phyloP scores from a whole-genome alignment of 805 yeast genomes.

The Candida pseudofarinosa region DNA sequence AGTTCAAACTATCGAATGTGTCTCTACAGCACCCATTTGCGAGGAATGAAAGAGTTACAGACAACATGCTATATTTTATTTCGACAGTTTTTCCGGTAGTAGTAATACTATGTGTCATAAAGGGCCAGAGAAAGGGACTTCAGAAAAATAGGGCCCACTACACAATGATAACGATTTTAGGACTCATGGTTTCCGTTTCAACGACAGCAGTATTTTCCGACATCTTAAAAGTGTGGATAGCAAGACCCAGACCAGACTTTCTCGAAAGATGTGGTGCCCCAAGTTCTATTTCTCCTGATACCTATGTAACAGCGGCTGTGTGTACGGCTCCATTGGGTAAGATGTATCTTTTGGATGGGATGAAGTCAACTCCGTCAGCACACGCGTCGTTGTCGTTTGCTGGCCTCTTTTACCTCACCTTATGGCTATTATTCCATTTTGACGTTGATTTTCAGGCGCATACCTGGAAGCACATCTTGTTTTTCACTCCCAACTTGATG shows the following conservation, averaged over 20 bases:
- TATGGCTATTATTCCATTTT: constrained; percentile 31
- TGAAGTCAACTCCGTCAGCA: constrained; percentile 41
- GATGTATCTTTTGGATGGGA: constrained; percentile 28
- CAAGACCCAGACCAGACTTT: constrained; percentile 43
- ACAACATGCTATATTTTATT: constrained; percentile 26
- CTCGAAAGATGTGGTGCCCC: constrained; percentile 34
- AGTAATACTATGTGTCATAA: constrained; percentile 5
- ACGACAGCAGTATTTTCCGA: constrained; percentile 33
- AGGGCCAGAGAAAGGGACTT: not conserved
- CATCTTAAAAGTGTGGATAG: constrained; percentile 35
- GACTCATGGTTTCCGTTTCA: constrained; percentile 24
- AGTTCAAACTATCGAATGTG: constrained; percentile 25
- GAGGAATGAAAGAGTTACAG: constrained; percentile 24
- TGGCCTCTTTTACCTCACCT: constrained; percentile 27
- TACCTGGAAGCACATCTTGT: constrained; percentile 4
- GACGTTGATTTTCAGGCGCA: constrained; percentile 5
- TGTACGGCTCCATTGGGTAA: constrained; percentile 32
- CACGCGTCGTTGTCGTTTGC: constrained; percentile 35
- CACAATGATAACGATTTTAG: constrained; percentile 26
- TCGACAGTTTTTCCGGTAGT: constrained; percentile 23
- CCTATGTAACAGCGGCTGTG: constrained; percentile 25
- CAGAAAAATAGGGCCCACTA: constrained; percentile 17
- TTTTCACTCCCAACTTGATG: constrained; percentile 17
- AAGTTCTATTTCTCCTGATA: constrained; percentile 19
- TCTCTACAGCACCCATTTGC: constrained; percentile 29